phyloP scores from a whole-genome alignment of 2,329 filamentous ascomycete genomes.

The Dryadomyces sulphureus region DNA sequence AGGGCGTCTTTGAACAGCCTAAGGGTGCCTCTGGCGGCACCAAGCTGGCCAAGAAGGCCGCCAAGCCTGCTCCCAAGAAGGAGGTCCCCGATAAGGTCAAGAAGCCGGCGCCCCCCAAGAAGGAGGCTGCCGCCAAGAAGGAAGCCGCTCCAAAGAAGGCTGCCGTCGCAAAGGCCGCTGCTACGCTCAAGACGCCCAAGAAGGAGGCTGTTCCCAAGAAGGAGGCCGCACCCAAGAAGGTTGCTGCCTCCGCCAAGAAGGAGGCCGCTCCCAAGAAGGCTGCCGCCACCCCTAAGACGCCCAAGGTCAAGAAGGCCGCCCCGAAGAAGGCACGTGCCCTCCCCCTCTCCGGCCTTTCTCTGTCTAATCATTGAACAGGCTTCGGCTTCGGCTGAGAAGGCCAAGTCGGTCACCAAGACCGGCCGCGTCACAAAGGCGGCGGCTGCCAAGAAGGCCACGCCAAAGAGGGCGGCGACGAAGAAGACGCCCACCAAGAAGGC shows the following conservation, averaged over 20 bases:
- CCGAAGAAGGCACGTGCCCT: constrained; percentile 23
- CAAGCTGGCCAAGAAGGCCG: constrained; percentile 75
- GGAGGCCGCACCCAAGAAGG: constrained; percentile 19
- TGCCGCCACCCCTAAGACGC: constrained; percentile 13
- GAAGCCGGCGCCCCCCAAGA: constrained; percentile 18
- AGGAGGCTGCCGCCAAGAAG: constrained; percentile 17
- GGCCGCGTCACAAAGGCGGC: constrained; percentile 66
- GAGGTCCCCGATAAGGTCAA: constrained; percentile 18
- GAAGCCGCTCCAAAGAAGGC: constrained; percentile 19
- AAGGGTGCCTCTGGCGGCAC: constrained; percentile 85
- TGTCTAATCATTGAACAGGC: constrained; percentile 26
- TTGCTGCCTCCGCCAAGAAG: constrained; percentile 13
- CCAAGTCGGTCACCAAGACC: constrained; percentile 69
- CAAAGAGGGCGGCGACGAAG: constrained; percentile 30
- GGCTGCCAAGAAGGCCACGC: constrained; percentile 30
- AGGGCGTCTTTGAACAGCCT: constrained; percentile 74
- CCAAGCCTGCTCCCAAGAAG: constrained; percentile 23
- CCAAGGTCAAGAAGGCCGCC: constrained; percentile 16
- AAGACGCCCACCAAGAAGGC: constrained; percentile 22
- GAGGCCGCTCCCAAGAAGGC: constrained; percentile 15
- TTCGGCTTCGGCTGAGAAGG: constrained; percentile 44
- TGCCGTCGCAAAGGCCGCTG: constrained; percentile 19
- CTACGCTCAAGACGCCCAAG: constrained; percentile 17
- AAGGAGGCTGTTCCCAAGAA: constrained; percentile 16
- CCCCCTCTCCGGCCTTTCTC: background rate